Conservation (phyloP, 345 rosid species). For the Salix udensis region DNA sequence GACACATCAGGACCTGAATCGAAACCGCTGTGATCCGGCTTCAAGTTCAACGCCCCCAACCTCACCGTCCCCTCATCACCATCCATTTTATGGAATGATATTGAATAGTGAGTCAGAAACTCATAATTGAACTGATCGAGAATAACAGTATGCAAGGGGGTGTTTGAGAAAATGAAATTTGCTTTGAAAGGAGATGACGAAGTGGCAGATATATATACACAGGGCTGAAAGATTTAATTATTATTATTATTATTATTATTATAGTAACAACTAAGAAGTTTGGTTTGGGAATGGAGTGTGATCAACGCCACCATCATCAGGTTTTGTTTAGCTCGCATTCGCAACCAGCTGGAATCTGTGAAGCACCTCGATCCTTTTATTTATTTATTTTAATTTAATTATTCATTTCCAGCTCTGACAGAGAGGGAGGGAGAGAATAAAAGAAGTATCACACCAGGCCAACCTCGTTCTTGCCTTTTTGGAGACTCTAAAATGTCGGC, state of each 20-base stretch:
- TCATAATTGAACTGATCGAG: conserved; percentile 9
- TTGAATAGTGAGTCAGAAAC: not conserved
- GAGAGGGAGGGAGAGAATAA: not conserved
- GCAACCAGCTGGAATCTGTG: conserved; percentile 35
- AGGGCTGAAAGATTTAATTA: too few relatives aligned
- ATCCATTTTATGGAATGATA: conserved; percentile 43
- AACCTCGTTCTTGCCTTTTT: not conserved
- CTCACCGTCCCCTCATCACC: conserved; percentile 83
- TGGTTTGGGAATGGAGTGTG: conserved; percentile 38
- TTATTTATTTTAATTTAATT: not conserved
- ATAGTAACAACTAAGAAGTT: too few relatives aligned
- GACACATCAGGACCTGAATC: conserved; percentile 64
- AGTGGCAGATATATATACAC: too few relatives aligned
- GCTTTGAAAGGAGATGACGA: too few relatives aligned
- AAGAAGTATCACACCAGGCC: not conserved
- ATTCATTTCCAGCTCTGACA: not conserved
- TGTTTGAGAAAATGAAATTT: conserved; percentile 26
- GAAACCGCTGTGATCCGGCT: conserved; percentile 50
- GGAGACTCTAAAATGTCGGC: conserved; percentile 33
- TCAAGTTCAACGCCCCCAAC: conserved; percentile 58
- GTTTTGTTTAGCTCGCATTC: conserved; percentile 29
- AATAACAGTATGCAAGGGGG: conserved; percentile 23
- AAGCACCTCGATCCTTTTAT: conserved; percentile 1
- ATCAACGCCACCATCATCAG: conserved; percentile 42
- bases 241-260: too few relatives aligned